Conservation (phyloP, 106 monocot genomes). For the Vanilla planifolia region DNA sequence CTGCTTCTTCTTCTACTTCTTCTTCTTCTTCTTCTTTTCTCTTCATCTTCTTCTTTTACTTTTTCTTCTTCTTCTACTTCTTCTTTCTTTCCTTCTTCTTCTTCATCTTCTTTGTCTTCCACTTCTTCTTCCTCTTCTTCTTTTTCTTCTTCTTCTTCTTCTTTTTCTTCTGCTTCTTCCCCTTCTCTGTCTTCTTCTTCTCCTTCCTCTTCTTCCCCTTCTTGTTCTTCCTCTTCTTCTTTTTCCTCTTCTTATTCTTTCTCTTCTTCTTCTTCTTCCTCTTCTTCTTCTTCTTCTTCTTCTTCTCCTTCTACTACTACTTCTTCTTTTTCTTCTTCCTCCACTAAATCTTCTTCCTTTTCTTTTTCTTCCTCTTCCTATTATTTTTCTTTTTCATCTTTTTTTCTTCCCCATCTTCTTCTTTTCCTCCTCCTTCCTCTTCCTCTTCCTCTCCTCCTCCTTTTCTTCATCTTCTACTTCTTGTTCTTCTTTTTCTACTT, state of each 20-base stretch:
- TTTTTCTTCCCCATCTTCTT: no score
- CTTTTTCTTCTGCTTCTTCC: no score
- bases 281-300: neutral
- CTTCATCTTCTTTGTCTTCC: no score
- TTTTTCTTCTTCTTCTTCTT: neutral
- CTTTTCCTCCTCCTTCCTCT: neutral
- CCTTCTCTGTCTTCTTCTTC: no score
- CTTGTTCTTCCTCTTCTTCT: neutral
- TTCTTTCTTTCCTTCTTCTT: neutral
- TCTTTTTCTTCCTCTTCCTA: no score
- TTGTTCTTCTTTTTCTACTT: neutral
- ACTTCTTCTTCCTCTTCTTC: no score
- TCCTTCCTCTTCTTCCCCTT: no score
- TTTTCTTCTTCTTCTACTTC: neutral
- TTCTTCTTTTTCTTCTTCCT: neutral
- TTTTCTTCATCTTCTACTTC: neutral
- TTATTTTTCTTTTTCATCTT: no score
- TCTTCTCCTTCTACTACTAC: neutral
- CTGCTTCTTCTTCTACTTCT: no score
- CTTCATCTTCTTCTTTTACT: neutral
- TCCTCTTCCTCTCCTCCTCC: neutral
- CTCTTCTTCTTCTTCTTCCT: neutral
- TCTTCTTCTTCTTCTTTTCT: no score
- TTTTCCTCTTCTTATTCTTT: neutral
- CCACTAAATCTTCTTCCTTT: no score